phyloP scores from a whole-genome alignment of 768 basidiomycete species.

The Tremella fuciformis region DNA sequence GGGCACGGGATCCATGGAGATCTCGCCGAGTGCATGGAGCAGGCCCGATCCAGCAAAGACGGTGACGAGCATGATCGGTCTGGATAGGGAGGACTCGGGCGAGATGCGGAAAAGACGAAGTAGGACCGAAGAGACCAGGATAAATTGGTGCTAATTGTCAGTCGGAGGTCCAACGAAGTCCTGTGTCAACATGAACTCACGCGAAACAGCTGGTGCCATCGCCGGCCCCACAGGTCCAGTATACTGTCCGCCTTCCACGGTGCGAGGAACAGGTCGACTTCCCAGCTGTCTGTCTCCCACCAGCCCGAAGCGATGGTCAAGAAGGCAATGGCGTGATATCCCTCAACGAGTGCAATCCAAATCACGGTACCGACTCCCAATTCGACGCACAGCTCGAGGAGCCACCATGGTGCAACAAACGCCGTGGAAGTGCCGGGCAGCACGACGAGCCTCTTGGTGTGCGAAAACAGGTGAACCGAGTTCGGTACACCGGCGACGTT shows the following conservation, averaged over 20 bases:
- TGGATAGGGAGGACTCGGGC: constrained; percentile 20
- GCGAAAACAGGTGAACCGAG: constrained; percentile 27
- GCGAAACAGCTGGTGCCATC: constrained; percentile 48
- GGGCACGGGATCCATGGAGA: constrained; percentile 39
- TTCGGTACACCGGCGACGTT: constrained; percentile 11
- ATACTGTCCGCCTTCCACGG: constrained; percentile 43
- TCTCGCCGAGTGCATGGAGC: constrained; percentile 44
- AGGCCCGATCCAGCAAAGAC: constrained; percentile 30
- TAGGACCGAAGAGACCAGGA: constrained; percentile 35
- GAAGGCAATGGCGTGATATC: constrained; percentile 28
- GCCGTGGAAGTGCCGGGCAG: constrained; percentile 12
- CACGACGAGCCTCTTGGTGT: constrained; percentile 18
- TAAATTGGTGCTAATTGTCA: constrained; percentile 35
- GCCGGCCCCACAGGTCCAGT: constrained; percentile 48
- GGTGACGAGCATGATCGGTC: constrained; percentile 32
- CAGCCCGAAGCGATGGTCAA: constrained; percentile 24
- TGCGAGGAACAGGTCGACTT: constrained; percentile 37
- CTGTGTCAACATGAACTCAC: constrained; percentile 9
- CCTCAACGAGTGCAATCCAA: constrained; percentile 24
- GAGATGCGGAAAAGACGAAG: constrained; percentile 17
- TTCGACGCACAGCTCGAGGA: constrained; percentile 18
- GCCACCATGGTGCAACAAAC: constrained; percentile 11
- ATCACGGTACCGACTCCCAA: constrained; percentile 22
- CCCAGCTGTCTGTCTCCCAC: constrained; percentile 42
- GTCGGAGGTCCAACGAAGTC: background rate